These are phyloP conservation scores for Cyclotella atomus DNA, from an alignment of 108 stramenopile species.

Conservation along the genomic window DNA sequence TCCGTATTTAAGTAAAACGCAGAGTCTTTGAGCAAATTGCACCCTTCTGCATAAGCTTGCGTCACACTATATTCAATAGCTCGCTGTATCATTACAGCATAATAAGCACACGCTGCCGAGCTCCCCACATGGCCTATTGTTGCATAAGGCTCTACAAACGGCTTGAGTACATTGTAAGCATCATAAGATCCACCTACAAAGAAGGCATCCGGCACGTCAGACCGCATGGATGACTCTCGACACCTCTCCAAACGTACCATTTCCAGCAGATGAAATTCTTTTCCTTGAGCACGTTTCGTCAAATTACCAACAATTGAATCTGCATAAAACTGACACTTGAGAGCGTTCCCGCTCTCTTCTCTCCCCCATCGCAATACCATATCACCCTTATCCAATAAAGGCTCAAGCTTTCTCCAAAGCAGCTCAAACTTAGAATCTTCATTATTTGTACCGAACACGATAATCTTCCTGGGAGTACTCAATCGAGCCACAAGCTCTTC, in stretches of 20 bases:
- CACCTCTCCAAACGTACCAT: conserved; percentile 70
- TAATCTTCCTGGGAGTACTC: conserved; percentile 25
- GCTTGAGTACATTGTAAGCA: conserved; percentile 71
- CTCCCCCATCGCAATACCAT: conserved; percentile 44
- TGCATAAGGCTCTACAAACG: conserved; percentile 74
- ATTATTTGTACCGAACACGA: conserved; percentile 35
- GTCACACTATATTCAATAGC: conserved; percentile 93
- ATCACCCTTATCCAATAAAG: conserved; percentile 25
- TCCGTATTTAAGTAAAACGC: conserved; percentile 80
- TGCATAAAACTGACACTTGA: conserved; percentile 19
- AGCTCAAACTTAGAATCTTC: conserved; percentile 27
- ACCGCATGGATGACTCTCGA: conserved; percentile 36
- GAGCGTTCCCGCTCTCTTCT: conserved; percentile 24
- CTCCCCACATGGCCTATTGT: conserved; percentile 76
- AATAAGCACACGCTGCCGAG: conserved; percentile 53
- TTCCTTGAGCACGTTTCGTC: conserved; percentile 36
- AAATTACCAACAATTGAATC: conserved; percentile 32
- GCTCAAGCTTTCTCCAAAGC: conserved; percentile 23
- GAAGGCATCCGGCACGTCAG: conserved; percentile 69
- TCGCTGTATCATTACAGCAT: conserved; percentile 90
- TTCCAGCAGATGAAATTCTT: conserved; percentile 81
- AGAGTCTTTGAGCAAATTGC: conserved; percentile 68
- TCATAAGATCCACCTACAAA: conserved; percentile 87
- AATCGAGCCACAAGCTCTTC: conserved; percentile 25
- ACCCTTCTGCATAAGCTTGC: conserved; percentile 91